Percentiles rank a stretch among this genome's conserved stretches.
Evolutionary conservation across 164 flowering plant genomes (phyloP).

Genomic region (Macadamia tetraphylla): DNA sequence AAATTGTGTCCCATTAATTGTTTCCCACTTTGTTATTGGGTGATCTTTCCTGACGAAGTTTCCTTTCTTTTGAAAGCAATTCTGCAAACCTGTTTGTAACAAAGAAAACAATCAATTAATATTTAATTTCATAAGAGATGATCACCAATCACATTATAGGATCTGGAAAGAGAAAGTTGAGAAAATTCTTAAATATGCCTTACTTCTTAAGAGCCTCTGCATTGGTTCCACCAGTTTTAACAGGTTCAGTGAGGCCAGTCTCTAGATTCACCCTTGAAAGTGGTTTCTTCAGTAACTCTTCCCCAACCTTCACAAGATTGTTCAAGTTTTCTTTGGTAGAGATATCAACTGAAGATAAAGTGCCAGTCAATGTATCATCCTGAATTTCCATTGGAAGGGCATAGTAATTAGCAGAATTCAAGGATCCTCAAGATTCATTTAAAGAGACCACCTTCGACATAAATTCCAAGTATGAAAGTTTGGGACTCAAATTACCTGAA

Average conservation of each 20-base stretch:
- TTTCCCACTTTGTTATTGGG: not conserved
- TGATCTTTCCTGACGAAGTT: conserved; percentile 12
- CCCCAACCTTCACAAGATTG: not conserved
- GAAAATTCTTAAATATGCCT: too few species aligned
- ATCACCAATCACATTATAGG: too few species aligned
- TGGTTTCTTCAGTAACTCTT: conserved; percentile 2
- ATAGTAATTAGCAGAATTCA: too few species aligned
- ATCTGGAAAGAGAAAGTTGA: too few species aligned
- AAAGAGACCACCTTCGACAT: too few species aligned
- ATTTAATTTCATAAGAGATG: too few species aligned
- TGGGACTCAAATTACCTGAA: not conserved
- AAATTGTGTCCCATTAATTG: too few species aligned
- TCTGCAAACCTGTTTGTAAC: not conserved
- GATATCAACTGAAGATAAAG: not conserved
- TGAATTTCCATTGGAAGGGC: not conserved
- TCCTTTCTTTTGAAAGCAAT: conserved; percentile 20
- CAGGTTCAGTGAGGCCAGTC: not conserved
- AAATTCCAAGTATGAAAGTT: not conserved
- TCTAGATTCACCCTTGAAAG: not conserved
- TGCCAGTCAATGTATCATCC: not conserved
- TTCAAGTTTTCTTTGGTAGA: conserved; percentile 1
- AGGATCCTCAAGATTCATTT: too few species aligned
- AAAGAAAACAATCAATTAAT: not conserved
- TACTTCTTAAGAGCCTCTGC: not conserved
- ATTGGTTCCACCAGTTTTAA: not conserved